Conservation (phyloP, 305 asterid genomes). For the Fraxinus floribunda region DNA sequence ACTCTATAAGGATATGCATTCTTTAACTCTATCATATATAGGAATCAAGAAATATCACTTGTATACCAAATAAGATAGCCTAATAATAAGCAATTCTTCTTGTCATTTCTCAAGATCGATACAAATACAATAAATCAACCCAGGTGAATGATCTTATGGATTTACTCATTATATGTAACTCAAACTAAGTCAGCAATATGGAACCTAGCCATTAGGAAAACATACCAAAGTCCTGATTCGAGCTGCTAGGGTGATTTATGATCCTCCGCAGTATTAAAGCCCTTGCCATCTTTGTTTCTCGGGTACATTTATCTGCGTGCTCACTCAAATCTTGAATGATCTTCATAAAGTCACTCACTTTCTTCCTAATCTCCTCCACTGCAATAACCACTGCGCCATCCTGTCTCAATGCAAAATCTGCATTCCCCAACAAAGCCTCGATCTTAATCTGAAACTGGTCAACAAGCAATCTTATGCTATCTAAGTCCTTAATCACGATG, state of each 20-base stretch:
- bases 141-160: conserved; percentile 1
- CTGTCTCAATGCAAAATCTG: conserved; percentile 55
- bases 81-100: not conserved
- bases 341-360: conserved; percentile 50
- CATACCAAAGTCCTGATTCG: conserved; percentile 46
- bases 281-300: conserved; percentile 65
- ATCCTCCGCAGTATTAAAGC: conserved; percentile 62
- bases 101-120: not conserved
- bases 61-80: not conserved
- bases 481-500: conserved; percentile 61
- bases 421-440: conserved; percentile 50
- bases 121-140: not conserved
- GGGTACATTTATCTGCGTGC: conserved; percentile 61
- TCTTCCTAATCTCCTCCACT: conserved; percentile 58
- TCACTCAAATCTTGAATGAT: conserved; percentile 54
- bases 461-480: conserved; percentile 49
- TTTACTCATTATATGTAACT: not conserved
- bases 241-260: conserved; percentile 48
- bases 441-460: conserved; percentile 57
- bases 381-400: conserved; percentile 68
- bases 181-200: conserved; percentile 1
- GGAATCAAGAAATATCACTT: not conserved
- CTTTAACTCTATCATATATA: not conserved
- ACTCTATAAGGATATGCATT: not conserved
- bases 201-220: conserved; percentile 33